Conservation (phyloP, 192 early-diverging fungal genomes). For the Chytriomyces sp. region DNA sequence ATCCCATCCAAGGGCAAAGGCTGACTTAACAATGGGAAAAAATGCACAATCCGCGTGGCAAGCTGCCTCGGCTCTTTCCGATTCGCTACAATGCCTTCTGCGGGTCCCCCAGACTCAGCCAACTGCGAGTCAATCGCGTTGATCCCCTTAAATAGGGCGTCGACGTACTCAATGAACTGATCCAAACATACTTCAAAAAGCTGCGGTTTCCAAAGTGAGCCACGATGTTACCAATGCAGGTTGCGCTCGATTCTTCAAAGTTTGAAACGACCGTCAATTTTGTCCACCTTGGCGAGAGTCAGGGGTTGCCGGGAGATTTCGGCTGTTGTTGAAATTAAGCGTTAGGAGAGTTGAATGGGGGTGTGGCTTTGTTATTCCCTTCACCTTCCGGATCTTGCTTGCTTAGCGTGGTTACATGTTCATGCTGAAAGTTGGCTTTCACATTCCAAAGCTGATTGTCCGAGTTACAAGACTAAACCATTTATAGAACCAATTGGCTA, state of each 20-base stretch:
- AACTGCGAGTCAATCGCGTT: constrained; percentile 82
- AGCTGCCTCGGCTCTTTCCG: constrained; percentile 89
- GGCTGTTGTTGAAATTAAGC: constrained; percentile 32
- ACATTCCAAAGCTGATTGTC: constrained; percentile 50
- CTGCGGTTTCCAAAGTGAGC: constrained; percentile 75
- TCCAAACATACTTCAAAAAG: constrained; percentile 70
- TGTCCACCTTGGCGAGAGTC: constrained; percentile 86
- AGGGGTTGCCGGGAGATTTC: constrained; percentile 58
- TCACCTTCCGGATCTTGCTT: constrained; percentile 31
- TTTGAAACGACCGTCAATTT: constrained; percentile 90
- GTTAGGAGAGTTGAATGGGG: background rate
- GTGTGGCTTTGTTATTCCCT: background rate
- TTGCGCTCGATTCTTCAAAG: constrained; percentile 95
- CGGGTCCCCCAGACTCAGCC: constrained; percentile 63
- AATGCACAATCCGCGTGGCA: constrained; percentile 91
- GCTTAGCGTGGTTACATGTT: constrained; percentile 5
- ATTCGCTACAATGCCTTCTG: constrained; percentile 53
- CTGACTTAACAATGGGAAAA: constrained; percentile 87
- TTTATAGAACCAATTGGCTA: constrained; percentile 9
- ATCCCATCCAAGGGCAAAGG: constrained; percentile 46
- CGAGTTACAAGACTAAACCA: constrained; percentile 6
- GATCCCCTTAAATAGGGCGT: constrained; percentile 86
- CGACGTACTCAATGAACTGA: constrained; percentile 88
- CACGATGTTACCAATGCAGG: constrained; percentile 95
- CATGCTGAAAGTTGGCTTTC: constrained; percentile 27